Evolutionary conservation across 495 filamentous ascomycete genomes (phyloP).

Genomic region (Rusavskia elegans): DNA sequence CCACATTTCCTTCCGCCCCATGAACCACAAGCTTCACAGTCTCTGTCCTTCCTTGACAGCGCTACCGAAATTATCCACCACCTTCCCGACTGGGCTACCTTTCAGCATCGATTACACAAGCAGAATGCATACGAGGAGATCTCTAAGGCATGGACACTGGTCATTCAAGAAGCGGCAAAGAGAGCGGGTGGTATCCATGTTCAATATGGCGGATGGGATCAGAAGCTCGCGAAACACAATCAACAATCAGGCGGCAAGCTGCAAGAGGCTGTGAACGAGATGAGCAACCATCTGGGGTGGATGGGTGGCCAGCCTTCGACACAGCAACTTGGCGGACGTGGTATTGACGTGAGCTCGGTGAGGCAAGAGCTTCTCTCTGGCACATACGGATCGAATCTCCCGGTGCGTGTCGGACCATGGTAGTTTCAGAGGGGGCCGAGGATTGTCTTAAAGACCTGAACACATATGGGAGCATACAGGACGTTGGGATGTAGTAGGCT

Average conservation of each 20-base stretch:
- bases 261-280: constrained; percentile 61
- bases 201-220: constrained; percentile 88
- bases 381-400: constrained; percentile 51
- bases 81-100: constrained; percentile 73
- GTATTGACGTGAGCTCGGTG: constrained; percentile 45
- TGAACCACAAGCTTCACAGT: constrained; percentile 63
- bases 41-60: constrained; percentile 71
- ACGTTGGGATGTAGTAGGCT: too few relatives aligned
- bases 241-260: constrained; percentile 71
- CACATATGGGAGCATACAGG: too few relatives aligned
- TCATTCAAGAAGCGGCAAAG: constrained; percentile 83
- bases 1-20: constrained; percentile 88
- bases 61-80: constrained; percentile 81
- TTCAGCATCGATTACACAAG: constrained; percentile 77
- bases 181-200: constrained; percentile 78
- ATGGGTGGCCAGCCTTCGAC: constrained; percentile 40
- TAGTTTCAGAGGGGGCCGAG: constrained; percentile 15
- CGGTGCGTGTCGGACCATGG: constrained; percentile 63
- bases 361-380: constrained; percentile 67
- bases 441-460: not conserved
- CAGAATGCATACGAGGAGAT: constrained; percentile 93
- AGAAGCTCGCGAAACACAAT: constrained; percentile 76
- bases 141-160: constrained; percentile 79
- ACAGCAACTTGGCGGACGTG: constrained; percentile 24
- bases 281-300: constrained; percentile 63